Percentiles rank a stretch among this genome's conserved stretches.
Conservation (phyloP, 2,329 filamentous ascomycete species). For the Fusarium nematophilum region DNA sequence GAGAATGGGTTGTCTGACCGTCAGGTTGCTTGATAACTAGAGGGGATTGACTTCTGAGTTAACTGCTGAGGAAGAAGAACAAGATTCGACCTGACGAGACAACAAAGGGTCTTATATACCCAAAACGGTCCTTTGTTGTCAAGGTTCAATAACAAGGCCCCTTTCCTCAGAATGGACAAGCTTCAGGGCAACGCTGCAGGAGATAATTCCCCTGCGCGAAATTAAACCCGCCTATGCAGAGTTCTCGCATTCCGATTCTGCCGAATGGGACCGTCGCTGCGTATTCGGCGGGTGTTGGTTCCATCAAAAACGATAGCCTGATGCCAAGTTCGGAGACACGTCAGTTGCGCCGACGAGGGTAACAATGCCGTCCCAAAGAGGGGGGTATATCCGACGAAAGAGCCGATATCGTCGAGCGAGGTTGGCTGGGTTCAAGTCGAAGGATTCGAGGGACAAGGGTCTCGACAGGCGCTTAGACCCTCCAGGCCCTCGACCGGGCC, state of each 20-base stretch:
- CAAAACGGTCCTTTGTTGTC: not conserved
- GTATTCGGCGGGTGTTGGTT: not conserved
- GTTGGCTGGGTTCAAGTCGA: not conserved
- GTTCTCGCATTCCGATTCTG: not conserved
- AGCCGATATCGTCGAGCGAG: not conserved
- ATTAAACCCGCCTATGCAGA: not conserved
- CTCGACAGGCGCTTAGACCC: not conserved
- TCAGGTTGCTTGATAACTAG: not conserved
- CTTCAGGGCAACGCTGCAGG: not conserved
- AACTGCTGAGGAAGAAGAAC: not conserved
- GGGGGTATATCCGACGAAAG: constrained; percentile 23
- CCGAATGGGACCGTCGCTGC: not conserved
- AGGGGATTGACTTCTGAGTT: not conserved
- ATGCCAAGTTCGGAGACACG: constrained; percentile 27
- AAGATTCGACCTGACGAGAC: not conserved
- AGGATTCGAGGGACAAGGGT: not conserved
- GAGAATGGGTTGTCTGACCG: not conserved
- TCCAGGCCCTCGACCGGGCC: not conserved
- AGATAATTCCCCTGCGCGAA: not conserved
- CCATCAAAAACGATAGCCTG: constrained; percentile 10
- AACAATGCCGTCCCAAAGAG: not conserved
- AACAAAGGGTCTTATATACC: constrained; percentile 17
- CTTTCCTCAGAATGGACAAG: not conserved
- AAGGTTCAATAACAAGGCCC: too few relatives aligned
- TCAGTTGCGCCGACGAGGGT: not conserved